These are phyloP conservation scores for Trypanosoma scelopori DNA, from an alignment of 208 protist genomes.

Conservation along the genomic window DNA sequence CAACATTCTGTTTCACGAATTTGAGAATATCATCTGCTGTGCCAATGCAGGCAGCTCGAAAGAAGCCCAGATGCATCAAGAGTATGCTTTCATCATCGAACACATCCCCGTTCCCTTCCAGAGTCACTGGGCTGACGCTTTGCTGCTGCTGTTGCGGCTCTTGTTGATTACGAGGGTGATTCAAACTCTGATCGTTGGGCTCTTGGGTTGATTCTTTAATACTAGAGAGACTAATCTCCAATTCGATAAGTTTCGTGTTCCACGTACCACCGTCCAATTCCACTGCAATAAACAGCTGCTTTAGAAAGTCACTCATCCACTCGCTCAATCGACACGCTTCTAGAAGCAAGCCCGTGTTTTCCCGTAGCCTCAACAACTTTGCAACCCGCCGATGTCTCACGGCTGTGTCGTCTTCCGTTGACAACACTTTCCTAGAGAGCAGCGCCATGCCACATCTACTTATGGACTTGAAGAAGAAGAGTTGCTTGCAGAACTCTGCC, in stretches of 20 bases:
- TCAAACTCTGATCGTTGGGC: neutral
- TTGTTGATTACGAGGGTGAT: neutral
- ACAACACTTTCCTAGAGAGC: neutral
- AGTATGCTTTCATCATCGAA: neutral
- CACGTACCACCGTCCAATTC: too few species aligned
- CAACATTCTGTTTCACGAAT: conserved; percentile 6
- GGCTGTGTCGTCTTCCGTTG: neutral
- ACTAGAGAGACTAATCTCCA: neutral
- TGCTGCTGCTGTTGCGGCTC: neutral
- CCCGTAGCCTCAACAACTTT: conserved; percentile 3
- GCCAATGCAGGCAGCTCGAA: neutral
- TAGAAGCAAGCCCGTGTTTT: neutral
- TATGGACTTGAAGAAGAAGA: conserved; percentile 12
- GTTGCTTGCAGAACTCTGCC: neutral
- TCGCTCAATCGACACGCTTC: neutral
- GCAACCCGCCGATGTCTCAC: neutral
- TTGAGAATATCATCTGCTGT: conserved; percentile 8
- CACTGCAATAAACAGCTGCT: neutral
- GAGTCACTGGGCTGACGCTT: neutral
- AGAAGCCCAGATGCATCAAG: conserved; percentile 5
- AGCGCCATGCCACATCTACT: neutral
- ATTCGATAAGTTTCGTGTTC: neutral
- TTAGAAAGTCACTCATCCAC: conserved; percentile 13
- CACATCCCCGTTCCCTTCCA: neutral
- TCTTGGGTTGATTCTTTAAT: neutral